Conservation (phyloP, 345 rosid species). For the Salix arbutifolia region DNA sequence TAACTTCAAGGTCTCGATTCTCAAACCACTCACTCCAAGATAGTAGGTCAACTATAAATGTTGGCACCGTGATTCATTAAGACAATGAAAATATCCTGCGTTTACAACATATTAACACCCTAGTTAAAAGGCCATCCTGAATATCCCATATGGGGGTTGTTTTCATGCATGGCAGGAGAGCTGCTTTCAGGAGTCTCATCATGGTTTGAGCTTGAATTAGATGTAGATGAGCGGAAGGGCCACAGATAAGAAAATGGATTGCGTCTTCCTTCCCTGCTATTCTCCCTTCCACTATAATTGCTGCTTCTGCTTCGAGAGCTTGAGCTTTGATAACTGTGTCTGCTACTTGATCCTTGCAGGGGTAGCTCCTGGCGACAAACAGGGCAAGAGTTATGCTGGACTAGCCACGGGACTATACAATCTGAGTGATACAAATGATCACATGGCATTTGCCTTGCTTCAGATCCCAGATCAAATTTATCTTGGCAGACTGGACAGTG, state of each 20-base stretch:
- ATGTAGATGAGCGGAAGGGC: slow-evolving; percentile 87
- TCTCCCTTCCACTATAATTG: slow-evolving; percentile 42
- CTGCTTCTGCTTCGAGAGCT: slow-evolving; percentile 41
- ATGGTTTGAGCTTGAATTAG: slow-evolving; percentile 56
- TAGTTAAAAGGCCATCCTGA: slow-evolving; percentile 81
- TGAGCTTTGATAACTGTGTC: slow-evolving; percentile 37
- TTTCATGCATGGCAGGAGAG: slow-evolving; percentile 42
- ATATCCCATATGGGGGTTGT: slow-evolving; percentile 60
- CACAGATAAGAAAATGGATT: slow-evolving; percentile 60
- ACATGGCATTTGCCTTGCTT: slow-evolving; percentile 45
- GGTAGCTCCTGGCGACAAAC: slow-evolving; percentile 60
- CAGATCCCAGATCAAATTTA: slow-evolving; percentile 36
- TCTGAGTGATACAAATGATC: slow-evolving; percentile 36
- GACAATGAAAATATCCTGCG: neutral
- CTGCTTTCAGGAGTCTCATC: slow-evolving; percentile 44
- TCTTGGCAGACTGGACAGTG: slow-evolving; percentile 49
- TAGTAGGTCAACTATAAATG: neutral
- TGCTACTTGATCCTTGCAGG: slow-evolving; percentile 47
- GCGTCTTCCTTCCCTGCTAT: slow-evolving; percentile 55
- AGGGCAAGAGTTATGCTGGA: slow-evolving; percentile 45
- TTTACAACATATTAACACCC: neutral
- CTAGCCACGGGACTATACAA: slow-evolving; percentile 41
- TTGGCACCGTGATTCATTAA: neutral
- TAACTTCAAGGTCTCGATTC: neutral
- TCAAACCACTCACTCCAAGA: slow-evolving; percentile 15